Percentiles rank a stretch among this genome's conserved stretches.
Conservation (phyloP, 2,329 filamentous ascomycete genomes). For the Fusarium oxysporum region DNA sequence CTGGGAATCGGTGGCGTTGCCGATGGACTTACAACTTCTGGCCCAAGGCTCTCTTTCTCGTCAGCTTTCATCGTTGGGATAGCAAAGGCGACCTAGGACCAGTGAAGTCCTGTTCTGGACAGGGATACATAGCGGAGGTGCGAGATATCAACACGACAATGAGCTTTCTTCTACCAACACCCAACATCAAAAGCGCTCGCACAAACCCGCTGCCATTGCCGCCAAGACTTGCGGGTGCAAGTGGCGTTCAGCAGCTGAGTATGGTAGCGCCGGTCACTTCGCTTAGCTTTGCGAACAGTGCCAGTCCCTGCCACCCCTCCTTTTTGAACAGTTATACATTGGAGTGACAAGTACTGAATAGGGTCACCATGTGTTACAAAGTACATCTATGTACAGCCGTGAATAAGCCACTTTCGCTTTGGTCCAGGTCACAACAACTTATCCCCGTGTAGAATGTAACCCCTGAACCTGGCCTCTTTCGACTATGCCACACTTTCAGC, state of each 20-base stretch:
- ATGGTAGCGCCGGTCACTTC: not conserved
- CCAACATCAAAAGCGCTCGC: no score
- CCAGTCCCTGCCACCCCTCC: no score
- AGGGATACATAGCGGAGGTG: fast-evolving
- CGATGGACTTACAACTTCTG: not conserved
- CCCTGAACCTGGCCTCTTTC: fast-evolving
- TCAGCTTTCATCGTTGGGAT: not conserved
- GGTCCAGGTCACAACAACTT: fast-evolving
- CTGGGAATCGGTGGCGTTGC: no score
- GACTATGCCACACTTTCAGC: fast-evolving
- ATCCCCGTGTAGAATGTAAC: fast-evolving
- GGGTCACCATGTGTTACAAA: not conserved
- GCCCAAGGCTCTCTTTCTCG: fast-evolving
- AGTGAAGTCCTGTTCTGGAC: not conserved
- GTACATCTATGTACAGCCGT: fast-evolving
- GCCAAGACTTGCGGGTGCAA: fast-evolving
- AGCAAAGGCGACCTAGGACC: fast-evolving
- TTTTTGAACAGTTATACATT: not conserved
- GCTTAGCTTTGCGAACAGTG: not conserved
- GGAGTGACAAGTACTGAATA: not conserved
- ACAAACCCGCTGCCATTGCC: fast-evolving
- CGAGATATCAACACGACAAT: fast-evolving
- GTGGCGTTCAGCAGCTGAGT: not conserved
- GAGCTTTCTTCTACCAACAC: fast-evolving
- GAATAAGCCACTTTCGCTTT: fast-evolving